Base-by-base conservation (phyloP, 805 yeast species). In the Zygotorulaspora florentina region DNA sequence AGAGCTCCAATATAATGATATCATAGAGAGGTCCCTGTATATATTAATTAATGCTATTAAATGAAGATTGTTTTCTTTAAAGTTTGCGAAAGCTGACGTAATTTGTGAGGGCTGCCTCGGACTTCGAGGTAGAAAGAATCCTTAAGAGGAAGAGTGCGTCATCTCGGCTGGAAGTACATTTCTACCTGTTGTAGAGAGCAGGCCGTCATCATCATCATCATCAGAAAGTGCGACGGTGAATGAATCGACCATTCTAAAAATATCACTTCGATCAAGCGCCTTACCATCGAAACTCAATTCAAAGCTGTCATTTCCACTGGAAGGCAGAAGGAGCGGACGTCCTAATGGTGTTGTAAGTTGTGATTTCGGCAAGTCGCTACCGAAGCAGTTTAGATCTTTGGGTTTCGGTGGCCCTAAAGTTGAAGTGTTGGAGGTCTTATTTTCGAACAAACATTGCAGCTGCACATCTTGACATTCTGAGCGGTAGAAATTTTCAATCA, bases 211-310 rank as follows among this genome's bases (percentile, higher is more conserved):
- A 20, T 53, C 53, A 12, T 53, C 61, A n/a, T 65, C 68, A 43
- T 66, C 71, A n/a, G 62, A 62, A 39, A 62, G 51, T 1, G 66
- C 62, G 2, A 67, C 61, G 40, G 65, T 62, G 39, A 65, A 66
- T 3, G 70, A 64, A 45, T 71, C 74, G 3, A 71, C 72, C 54
- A 71, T 58, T 37, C 68, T 64, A 34, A 70, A 68, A 11, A 70
- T 52, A 53, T 71, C 76, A 46, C 68, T 68, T 43, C 64, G 65
- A 53, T 70, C 71, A 64, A 71, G 59, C 2, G 75, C 76, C 47
- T 71, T 71, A 8, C 76, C 76, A 51, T 71, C 76, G 47, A 71
- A 71, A 56, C 74, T 69, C 42, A 71, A 47, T 18, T 71, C 76
- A 59, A 69, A 66, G 42, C 61, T 59, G 28, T 63, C 65, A 36